Evolutionary conservation across 441 rosid genomes (phyloP).

Genomic region (Brassica hybrid): DNA sequence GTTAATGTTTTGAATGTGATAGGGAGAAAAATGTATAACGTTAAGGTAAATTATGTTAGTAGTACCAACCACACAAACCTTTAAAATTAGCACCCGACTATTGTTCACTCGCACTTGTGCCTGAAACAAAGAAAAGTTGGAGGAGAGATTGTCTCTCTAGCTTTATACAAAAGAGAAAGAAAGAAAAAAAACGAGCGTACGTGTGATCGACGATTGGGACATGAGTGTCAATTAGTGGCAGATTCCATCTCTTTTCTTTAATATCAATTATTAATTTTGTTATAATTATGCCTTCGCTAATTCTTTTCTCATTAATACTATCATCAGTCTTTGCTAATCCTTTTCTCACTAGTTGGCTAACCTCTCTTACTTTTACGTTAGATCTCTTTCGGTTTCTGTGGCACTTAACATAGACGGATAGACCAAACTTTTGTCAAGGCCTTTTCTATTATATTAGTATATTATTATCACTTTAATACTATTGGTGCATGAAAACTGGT

Average conservation of each 20-base stretch:
- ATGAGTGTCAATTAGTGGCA: slow-evolving; percentile 69
- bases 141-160: slow-evolving; percentile 61
- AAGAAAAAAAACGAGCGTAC: slow-evolving; percentile 49
- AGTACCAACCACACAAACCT: slow-evolving; percentile 34
- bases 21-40: slow-evolving; percentile 18
- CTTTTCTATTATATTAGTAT: slow-evolving; percentile 25
- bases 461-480: slow-evolving; percentile 5
- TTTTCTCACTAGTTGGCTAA: slow-evolving; percentile 9
- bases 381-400: slow-evolving; percentile 33
- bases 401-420: slow-evolving; percentile 23
- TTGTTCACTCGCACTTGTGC: slow-evolving; percentile 37
- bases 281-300: slow-evolving; percentile 6
- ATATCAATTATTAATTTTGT: neutral
- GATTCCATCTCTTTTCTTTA: slow-evolving; percentile 32
- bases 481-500: neutral
- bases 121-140: slow-evolving; percentile 15
- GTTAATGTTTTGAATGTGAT: slow-evolving; percentile 36
- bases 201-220: slow-evolving; percentile 73
- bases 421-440: slow-evolving; percentile 27
- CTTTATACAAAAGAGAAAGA: slow-evolving; percentile 46
- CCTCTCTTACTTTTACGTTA: neutral
- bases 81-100: too few relatives aligned
- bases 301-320: neutral
- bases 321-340: slow-evolving; percentile 15
- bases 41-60: slow-evolving; percentile 4